Conservation (phyloP, 2,329 filamentous ascomycete genomes). For the Ambrosiella xylebori region DNA sequence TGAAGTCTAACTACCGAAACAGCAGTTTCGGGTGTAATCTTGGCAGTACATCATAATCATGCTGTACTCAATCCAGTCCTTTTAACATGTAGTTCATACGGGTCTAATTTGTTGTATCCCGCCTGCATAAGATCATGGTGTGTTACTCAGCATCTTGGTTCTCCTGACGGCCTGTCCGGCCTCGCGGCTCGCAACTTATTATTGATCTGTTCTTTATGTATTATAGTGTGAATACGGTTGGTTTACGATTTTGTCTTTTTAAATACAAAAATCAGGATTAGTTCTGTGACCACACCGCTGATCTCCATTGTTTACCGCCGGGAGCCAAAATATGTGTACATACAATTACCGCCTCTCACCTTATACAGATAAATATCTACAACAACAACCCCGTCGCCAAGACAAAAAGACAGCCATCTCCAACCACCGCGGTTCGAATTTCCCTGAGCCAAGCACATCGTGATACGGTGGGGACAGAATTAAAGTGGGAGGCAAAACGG, state of each 20-base stretch:
- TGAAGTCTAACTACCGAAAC: not conserved
- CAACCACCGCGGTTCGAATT: not conserved
- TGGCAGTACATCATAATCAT: not conserved
- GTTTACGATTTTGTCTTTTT: too few relatives aligned
- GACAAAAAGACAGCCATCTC: not conserved
- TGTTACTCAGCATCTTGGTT: too few relatives aligned
- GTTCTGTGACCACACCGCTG: too few relatives aligned
- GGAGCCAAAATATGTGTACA: not conserved
- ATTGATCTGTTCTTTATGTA: too few relatives aligned
- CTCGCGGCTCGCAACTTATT: too few relatives aligned
- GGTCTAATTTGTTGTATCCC: too few relatives aligned
- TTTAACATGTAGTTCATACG: not conserved
- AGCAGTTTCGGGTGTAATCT: not conserved
- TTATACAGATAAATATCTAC: not conserved
- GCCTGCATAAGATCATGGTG: too few relatives aligned
- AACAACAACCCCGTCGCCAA: not conserved
- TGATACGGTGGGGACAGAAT: not conserved
- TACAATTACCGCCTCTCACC: not conserved
- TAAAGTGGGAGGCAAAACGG: not conserved
- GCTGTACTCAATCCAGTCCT: not conserved
- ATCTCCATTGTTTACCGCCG: too few relatives aligned
- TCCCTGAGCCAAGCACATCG: not conserved
- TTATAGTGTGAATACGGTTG: too few relatives aligned
- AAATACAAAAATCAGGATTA: too few relatives aligned
- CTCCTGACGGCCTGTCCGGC: too few relatives aligned